These are phyloP conservation scores for Cercospora sesami DNA, from an alignment of 2,329 filamentous ascomycete species.

Conservation along the genomic window DNA sequence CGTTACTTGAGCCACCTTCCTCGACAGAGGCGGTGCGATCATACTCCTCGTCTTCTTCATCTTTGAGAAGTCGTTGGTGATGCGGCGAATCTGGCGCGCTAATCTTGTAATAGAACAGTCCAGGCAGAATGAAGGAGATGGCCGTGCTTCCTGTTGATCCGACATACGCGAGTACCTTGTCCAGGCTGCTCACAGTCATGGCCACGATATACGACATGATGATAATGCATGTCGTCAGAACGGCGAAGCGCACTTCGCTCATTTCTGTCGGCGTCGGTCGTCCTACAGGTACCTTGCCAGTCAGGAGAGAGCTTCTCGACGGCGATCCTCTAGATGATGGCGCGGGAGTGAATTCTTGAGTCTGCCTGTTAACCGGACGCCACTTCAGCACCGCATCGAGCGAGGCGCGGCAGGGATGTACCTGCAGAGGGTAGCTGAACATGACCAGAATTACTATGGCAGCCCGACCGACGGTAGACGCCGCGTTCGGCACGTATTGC, in stretches of 20 bases:
- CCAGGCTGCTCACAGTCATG: slow-evolving; percentile 85
- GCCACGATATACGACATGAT: slow-evolving; percentile 82
- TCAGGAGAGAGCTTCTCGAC: slow-evolving; percentile 34
- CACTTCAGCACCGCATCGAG: slow-evolving; percentile 92
- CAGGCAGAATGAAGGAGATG: slow-evolving; percentile 95
- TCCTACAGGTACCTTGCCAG: slow-evolving; percentile 28
- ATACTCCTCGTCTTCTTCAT: slow-evolving; percentile 81
- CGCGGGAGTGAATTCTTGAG: slow-evolving; percentile 33
- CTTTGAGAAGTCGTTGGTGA: slow-evolving; percentile 84
- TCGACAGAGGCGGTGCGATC: slow-evolving; percentile 53
- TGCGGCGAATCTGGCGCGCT: slow-evolving; percentile 82
- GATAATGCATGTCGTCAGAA: slow-evolving; percentile 84
- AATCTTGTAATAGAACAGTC: slow-evolving; percentile 98
- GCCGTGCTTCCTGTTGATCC: slow-evolving; percentile 91
- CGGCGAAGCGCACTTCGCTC: slow-evolving; percentile 82
- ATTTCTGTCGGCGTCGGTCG: slow-evolving; percentile 56
- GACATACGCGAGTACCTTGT: slow-evolving; percentile 91
- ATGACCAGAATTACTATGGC: slow-evolving; percentile 95
- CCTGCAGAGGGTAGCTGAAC: slow-evolving; percentile 93
- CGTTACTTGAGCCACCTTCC: slow-evolving; percentile 50
- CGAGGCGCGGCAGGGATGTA: slow-evolving; percentile 94
- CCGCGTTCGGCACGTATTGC: slow-evolving; percentile 78
- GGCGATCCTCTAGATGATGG: slow-evolving; percentile 33
- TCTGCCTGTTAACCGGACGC: slow-evolving; percentile 58
- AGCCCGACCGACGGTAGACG: slow-evolving; percentile 88